Base-by-base conservation (phyloP, 2,329 filamentous ascomycete genomes). In the Gyromitra esculenta region DNA sequence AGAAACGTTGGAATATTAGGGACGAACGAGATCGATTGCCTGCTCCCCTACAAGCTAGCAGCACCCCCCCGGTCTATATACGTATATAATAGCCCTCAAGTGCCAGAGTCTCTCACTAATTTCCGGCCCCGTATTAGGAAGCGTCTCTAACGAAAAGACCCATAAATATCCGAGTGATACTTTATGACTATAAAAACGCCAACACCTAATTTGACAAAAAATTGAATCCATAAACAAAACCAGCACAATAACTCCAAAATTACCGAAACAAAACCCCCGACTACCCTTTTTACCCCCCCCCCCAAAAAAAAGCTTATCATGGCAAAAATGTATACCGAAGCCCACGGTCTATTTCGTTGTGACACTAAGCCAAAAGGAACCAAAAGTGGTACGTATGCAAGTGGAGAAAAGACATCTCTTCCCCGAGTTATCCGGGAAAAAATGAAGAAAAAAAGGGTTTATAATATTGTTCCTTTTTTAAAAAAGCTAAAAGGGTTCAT, bases 401-500 rank as follows among this genome's bases (percentile, higher is more conserved):
- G 25, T 31, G 25, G 25, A 31, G 25, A 15, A 50, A 68, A 54
- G 25, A 31, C 25, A 25, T 15, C 11, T 45, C 11, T 4, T 21
- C 15, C 25, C 43, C 8, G 9, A 31, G 25, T 69, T 69, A 11
- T 50, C 41, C n/a, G 50, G 25, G 25, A 31, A 31, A 70, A 75
- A 39, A 31, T 39, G 31, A 73, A 57, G 50, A 54, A 21, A 43
- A 75, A 67, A 59, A 70, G 13, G 56, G 45, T 54, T 70, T 64
- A 62, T 57, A 63, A 41, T 48, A 70, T 75, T 70, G 65, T 57
- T 45, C 57, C 64, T 50, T 75, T 75, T 70, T 56, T 31, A 31
- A 31, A 31, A 31, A 70, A 54, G 41, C 25, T 56, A 54, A 75
- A 75, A 57, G 64, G 35, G 35, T 21, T 70, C 50, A 39, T 69